Evolutionary conservation across 208 protist species (phyloP).

Genomic region (Borovskyia barvae): DNA sequence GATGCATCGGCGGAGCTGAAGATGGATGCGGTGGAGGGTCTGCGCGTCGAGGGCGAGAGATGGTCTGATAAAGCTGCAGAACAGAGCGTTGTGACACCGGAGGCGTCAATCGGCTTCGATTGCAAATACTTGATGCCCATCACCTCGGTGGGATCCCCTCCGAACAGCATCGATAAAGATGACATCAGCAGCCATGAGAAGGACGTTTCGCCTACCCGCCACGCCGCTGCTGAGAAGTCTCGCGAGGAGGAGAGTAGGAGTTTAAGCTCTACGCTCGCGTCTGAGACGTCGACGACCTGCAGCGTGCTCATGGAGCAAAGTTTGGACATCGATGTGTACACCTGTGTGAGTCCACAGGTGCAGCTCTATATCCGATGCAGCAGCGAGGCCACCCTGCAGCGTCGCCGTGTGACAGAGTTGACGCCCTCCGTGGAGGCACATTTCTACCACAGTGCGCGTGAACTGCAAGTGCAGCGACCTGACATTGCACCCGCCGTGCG

Average conservation of each 20-base stretch:
- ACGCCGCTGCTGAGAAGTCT: too few species aligned
- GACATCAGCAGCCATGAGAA: background rate
- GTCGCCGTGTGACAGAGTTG: conserved; percentile 36
- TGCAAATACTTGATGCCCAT: too few species aligned
- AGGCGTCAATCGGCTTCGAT: too few species aligned
- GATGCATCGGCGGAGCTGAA: too few species aligned
- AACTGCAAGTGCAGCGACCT: conserved; percentile 13
- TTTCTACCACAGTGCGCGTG: conserved; percentile 14
- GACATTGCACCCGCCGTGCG: conserved; percentile 25
- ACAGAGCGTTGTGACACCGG: too few species aligned
- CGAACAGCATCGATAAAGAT: too few species aligned
- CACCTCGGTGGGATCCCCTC: too few species aligned
- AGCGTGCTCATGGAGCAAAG: conserved; percentile 40
- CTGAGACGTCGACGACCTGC: conserved; percentile 5
- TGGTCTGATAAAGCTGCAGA: too few species aligned
- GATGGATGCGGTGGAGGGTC: too few species aligned
- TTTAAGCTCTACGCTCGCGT: background rate
- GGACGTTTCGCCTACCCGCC: too few species aligned
- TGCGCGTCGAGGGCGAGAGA: too few species aligned
- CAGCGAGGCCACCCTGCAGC: conserved; percentile 40
- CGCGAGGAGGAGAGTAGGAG: background rate
- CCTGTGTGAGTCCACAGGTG: conserved; percentile 39
- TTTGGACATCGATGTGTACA: conserved; percentile 53
- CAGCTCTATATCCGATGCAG: conserved; percentile 57
- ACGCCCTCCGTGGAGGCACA: conserved; percentile 31